phyloP scores from a whole-genome alignment of 2,329 filamentous ascomycete species.

The Alternaria postmessia region DNA sequence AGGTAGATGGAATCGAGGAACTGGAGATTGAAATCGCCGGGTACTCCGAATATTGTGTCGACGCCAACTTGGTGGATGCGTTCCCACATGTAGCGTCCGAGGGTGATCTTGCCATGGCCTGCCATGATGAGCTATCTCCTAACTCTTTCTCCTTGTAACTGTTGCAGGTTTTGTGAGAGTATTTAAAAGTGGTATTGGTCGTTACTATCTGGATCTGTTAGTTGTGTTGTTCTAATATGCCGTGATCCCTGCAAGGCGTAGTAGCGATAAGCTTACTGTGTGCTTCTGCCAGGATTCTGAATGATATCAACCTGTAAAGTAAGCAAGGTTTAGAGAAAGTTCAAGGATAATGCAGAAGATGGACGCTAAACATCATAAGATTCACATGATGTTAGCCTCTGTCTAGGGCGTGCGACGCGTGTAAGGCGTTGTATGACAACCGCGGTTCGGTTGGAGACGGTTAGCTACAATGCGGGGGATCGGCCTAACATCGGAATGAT shows the following conservation, averaged over 20 bases:
- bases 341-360: not conserved
- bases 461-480: conserved; percentile 15
- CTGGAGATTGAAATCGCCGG: conserved; percentile 58
- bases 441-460: conserved; percentile 33
- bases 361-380: not conserved
- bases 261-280: conserved; percentile 4
- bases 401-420: conserved; percentile 16
- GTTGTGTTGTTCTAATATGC: not conserved
- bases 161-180: not conserved
- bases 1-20: conserved; percentile 56
- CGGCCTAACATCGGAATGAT: conserved; percentile 18
- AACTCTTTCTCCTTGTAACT: not conserved
- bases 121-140: conserved; percentile 4
- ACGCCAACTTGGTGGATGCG: conserved; percentile 53
- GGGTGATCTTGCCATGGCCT: conserved; percentile 42
- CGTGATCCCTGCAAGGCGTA: not conserved
- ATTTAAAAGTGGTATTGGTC: not conserved
- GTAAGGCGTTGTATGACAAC: conserved; percentile 18
- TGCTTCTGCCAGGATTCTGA: not conserved
- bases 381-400: conserved; percentile 13
- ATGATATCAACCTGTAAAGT: not conserved
- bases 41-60: conserved; percentile 54
- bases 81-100: conserved; percentile 55
- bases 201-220: not conserved
- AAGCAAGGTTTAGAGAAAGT: not conserved